Evolutionary conservation across 305 asterid species (phyloP), one percentile per base, ranked within the genome.

Genomic region (Salvia sclarea): DNA sequence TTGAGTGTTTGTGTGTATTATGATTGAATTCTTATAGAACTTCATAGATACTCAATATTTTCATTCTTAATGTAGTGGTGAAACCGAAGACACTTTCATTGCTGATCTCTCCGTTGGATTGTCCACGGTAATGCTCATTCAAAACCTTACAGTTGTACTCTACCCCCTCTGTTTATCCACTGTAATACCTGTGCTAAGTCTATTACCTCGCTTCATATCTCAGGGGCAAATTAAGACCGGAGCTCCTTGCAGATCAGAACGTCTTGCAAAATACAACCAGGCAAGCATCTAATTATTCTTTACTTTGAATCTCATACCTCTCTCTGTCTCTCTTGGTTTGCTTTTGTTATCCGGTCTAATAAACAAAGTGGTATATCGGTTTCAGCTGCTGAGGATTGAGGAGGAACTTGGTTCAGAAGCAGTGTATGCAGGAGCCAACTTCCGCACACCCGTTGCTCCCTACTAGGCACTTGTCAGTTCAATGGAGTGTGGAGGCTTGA

Each of bases 211-310:
- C 21, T 20, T 50, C 67, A 53, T 59, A 64, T 54, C 7, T 62
- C 79, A 84, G 86, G 89, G 86, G 48, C 89, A 84, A 71, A 84
- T 84, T 55, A 94, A 94, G 88, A 94, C 99, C 0, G 99, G 99
- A 64, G 98, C 99, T 67, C 99, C 98, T 21, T 94, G 99, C 95
- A 81, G 98, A 75, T 94, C 97, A 7, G 98, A 94, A 74, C 98
- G 98, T 71, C 91, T 94, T 3, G 97, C 98, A 14, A 94, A 94
- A 76, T 94, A 94, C 85, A 90, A 93, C 86, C 97, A 92, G 95
- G 98, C 84, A 70, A 77, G 43, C 22, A 21, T 49, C 61, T 65
- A 17, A n/a, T 44, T 49, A 43, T 33, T 24, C 1, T 8, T 16
- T 43, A 22, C n/a, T 1, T 9, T 0, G 9, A 28, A 3, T 44